Conservation (phyloP, 441 rosid species). For the Theobroma grandiflorum region DNA sequence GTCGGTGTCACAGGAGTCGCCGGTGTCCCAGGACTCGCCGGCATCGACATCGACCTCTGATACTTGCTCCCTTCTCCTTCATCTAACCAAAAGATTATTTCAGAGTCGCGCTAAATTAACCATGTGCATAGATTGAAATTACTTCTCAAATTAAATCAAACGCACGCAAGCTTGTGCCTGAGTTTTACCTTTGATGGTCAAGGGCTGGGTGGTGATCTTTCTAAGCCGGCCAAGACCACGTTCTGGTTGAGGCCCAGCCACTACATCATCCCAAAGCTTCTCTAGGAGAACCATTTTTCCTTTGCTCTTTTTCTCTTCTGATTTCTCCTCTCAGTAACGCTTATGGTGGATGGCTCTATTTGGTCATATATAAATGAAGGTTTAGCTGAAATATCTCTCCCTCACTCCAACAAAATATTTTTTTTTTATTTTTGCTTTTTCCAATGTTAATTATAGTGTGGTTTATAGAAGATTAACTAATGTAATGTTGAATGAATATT, state of each 20-base stretch:
- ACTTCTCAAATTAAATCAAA: neutral
- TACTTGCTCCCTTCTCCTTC: slow-evolving; percentile 44
- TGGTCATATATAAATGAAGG: slow-evolving; percentile 33
- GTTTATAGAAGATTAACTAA: neutral
- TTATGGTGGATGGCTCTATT: neutral
- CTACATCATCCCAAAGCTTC: slow-evolving; percentile 86
- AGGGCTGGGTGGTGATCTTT: slow-evolving; percentile 60
- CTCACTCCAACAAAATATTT: neutral
- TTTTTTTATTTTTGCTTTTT: slow-evolving; percentile 15
- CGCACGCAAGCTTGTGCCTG: too few relatives aligned
- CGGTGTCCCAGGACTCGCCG: slow-evolving; percentile 59
- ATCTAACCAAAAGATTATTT: neutral
- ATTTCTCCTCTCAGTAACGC: neutral
- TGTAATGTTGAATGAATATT: neutral
- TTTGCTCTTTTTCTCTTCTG: neutral
- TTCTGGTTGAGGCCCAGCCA: slow-evolving; percentile 93
- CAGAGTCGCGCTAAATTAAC: neutral
- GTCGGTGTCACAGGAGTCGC: slow-evolving; percentile 73
- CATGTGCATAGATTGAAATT: slow-evolving; percentile 19
- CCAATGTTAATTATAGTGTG: neutral
- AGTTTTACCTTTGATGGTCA: slow-evolving; percentile 50
- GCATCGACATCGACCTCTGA: slow-evolving; percentile 57
- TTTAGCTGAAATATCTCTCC: slow-evolving; percentile 6
- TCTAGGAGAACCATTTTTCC: slow-evolving; percentile 64
- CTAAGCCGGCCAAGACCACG: slow-evolving; percentile 83